phyloP scores from a whole-genome alignment of 1,284 basidiomycete genomes.

The Ustilago trichophora region DNA sequence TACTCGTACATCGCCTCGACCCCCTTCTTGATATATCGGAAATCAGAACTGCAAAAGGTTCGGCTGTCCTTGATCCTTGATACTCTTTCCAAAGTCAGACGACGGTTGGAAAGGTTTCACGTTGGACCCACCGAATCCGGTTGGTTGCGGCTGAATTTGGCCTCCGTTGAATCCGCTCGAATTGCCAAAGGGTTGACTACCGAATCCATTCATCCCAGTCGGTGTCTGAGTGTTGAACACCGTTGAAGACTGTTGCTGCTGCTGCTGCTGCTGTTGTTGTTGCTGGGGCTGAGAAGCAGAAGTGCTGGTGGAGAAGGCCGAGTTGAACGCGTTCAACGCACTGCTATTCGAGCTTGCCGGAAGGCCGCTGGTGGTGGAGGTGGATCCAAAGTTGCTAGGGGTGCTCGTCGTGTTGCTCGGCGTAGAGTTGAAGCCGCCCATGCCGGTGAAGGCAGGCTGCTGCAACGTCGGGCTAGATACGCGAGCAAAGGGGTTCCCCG shows the following conservation, averaged over 20 bases:
- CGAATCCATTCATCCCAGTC: neutral
- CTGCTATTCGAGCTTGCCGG: slow-evolving; percentile 5
- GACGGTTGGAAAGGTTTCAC: slow-evolving; percentile 64
- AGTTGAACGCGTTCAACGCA: slow-evolving; percentile 24
- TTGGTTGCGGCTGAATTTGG: slow-evolving; percentile 44
- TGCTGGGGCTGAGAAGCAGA: slow-evolving; percentile 2
- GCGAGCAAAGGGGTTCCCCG: slow-evolving; percentile 53
- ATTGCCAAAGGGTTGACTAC: neutral
- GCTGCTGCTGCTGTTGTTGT: slow-evolving; percentile 15
- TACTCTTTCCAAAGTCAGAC: slow-evolving; percentile 52
- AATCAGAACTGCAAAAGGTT: slow-evolving; percentile 32
- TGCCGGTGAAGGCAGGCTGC: slow-evolving; percentile 12
- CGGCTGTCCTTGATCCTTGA: slow-evolving; percentile 19
- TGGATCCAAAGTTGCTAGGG: neutral
- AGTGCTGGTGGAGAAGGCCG: slow-evolving; percentile 7
- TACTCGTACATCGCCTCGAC: neutral
- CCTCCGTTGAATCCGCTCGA: neutral
- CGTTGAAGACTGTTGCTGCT: slow-evolving; percentile 3
- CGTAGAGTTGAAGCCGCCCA: neutral
- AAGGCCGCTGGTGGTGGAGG: slow-evolving; percentile 4
- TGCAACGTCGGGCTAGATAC: slow-evolving; percentile 13
- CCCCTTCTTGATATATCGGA: no score
- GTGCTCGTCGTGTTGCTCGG: slow-evolving; percentile 6
- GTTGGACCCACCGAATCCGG: slow-evolving; percentile 46
- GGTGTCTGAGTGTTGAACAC: no score